Evolutionary conservation across 2,329 filamentous ascomycete species (phyloP).

Genomic region (Zasmidium angulare): DNA sequence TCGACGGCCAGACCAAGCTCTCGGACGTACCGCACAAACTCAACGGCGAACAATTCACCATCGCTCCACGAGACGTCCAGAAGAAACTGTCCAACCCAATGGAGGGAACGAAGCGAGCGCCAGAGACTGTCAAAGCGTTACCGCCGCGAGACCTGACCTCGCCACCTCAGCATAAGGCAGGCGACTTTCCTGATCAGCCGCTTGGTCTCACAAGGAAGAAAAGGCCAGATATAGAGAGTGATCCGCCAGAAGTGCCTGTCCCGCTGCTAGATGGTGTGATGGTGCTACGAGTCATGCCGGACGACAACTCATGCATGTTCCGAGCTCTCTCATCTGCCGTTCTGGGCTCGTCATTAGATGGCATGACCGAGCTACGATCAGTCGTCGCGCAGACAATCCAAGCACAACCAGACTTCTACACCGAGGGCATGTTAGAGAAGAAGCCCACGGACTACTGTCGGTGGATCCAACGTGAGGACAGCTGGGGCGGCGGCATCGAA

Average conservation of each 20-base stretch:
- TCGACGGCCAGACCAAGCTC: conserved; percentile 51
- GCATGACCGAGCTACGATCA: conserved; percentile 70
- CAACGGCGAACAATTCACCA: conserved; percentile 68
- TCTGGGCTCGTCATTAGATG: conserved; percentile 61
- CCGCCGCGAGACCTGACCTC: conserved; percentile 24
- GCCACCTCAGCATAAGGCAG: conserved; percentile 27
- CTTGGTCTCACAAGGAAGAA: conserved; percentile 43
- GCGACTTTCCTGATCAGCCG: conserved; percentile 31
- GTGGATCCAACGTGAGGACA: conserved; percentile 76
- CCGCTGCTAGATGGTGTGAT: conserved; percentile 57
- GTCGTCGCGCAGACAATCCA: conserved; percentile 79
- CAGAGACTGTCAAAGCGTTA: conserved; percentile 24
- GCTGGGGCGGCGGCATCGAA: conserved; percentile 92
- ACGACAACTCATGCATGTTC: conserved; percentile 94
- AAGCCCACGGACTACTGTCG: conserved; percentile 71
- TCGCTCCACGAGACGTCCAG: conserved; percentile 50
- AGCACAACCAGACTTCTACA: conserved; percentile 69
- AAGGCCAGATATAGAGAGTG: conserved; percentile 49
- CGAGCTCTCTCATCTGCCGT: conserved; percentile 81
- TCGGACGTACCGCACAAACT: conserved; percentile 61
- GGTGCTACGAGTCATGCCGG: conserved; percentile 89
- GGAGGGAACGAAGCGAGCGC: conserved; percentile 22
- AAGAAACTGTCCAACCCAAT: conserved; percentile 35
- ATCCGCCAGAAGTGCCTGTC: conserved; percentile 62
- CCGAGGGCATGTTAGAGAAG: conserved; percentile 72